phyloP scores from a whole-genome alignment of 441 rosid species.

The Corymbia citriodora region DNA sequence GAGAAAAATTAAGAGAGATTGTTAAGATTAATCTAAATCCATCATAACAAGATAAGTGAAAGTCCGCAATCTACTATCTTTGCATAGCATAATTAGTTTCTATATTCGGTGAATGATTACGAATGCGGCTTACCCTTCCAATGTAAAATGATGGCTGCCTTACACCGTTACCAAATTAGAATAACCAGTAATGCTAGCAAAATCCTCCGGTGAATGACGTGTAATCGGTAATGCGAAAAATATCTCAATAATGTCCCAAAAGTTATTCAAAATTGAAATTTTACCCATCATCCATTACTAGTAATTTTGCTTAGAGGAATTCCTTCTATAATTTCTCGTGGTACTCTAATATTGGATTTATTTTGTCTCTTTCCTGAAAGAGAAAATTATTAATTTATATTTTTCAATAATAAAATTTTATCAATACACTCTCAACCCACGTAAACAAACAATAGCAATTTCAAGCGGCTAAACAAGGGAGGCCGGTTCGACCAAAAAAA shows the following conservation, averaged over 20 bases:
- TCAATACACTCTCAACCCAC: fast-evolving
- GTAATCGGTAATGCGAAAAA: background rate
- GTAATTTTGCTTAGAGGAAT: background rate
- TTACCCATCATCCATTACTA: fast-evolving
- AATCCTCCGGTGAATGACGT: background rate
- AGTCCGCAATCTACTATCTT: background rate
- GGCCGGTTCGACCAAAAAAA: background rate
- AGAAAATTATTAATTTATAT: background rate
- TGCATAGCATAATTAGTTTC: background rate
- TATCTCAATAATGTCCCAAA: background rate
- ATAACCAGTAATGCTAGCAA: background rate
- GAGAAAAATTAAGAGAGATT: background rate
- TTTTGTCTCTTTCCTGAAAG: fast-evolving
- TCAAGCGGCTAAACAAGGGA: background rate
- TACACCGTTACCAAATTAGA: background rate
- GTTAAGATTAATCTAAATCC: fast-evolving
- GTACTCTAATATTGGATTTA: background rate
- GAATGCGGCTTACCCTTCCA: background rate
- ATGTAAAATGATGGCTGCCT: background rate
- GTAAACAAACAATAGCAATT: background rate
- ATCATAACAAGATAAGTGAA: background rate
- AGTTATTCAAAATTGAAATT: background rate
- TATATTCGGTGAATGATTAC: background rate
- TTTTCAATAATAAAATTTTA: background rate
- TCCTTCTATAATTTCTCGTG: background rate